Evolutionary conservation across 2,329 filamentous ascomycete species (phyloP).

Genomic region (Alternaria novae-zelandiae): DNA sequence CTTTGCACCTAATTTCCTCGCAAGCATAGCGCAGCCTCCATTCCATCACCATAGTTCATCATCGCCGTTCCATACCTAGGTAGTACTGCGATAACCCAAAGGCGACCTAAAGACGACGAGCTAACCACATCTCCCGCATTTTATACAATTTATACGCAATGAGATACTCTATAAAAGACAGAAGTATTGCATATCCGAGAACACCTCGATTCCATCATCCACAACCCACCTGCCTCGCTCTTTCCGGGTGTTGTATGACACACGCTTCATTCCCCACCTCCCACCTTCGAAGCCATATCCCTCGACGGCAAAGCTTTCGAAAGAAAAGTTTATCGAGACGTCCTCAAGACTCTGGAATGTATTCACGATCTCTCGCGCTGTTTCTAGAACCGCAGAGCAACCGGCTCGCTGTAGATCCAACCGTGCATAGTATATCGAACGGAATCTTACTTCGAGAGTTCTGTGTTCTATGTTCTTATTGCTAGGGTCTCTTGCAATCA

Average conservation of each 20-base stretch:
- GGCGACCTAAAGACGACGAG: too few species aligned
- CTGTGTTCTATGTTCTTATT: neutral
- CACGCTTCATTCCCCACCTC: neutral
- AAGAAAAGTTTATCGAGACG: neutral
- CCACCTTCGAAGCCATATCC: neutral
- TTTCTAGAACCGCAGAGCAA: neutral
- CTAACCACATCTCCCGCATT: too few species aligned
- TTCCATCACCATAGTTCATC: neutral
- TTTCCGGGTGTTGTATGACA: neutral
- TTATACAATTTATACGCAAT: too few species aligned
- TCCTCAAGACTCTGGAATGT: neutral
- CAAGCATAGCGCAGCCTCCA: neutral
- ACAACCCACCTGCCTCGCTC: neutral
- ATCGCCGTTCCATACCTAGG: too few species aligned
- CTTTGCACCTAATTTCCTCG: neutral
- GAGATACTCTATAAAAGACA: too few species aligned
- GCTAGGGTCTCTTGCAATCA: neutral
- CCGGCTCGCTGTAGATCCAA: accelerated
- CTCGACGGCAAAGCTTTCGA: neutral
- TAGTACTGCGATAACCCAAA: too few species aligned
- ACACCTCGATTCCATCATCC: neutral
- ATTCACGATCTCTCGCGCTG: neutral
- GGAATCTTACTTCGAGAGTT: neutral
- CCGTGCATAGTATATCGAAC: neutral
- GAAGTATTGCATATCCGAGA: too few species aligned